These are phyloP conservation scores for Pseudocercospora fuligena DNA, from an alignment of 2,329 filamentous ascomycete species.

Conservation along the genomic window DNA sequence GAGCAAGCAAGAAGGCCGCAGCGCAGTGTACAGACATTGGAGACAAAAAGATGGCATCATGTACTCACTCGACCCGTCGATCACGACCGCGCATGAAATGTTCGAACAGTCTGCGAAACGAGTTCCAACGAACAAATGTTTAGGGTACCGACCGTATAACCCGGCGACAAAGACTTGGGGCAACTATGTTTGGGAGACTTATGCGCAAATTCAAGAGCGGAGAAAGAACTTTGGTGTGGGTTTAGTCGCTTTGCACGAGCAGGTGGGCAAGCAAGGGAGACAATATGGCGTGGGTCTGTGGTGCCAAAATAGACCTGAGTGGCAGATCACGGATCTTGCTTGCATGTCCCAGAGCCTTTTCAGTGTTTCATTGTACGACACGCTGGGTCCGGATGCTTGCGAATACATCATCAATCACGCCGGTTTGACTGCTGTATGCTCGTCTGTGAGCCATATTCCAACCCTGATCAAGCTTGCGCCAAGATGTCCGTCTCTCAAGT, in stretches of 20 bases:
- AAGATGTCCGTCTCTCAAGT: slow-evolving; percentile 78
- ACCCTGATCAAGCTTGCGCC: slow-evolving; percentile 78
- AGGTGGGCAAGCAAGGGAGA: slow-evolving; percentile 67
- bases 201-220: slow-evolving; percentile 76
- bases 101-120: slow-evolving; percentile 56
- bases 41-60: slow-evolving; percentile 74
- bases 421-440: slow-evolving; percentile 73
- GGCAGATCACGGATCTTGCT: slow-evolving; percentile 87
- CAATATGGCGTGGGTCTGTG: slow-evolving; percentile 81
- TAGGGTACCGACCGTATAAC: slow-evolving; percentile 83
- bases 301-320: slow-evolving; percentile 87
- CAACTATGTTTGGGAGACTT: slow-evolving; percentile 82
- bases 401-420: slow-evolving; percentile 97
- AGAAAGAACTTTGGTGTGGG: slow-evolving; percentile 85
- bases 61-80: slow-evolving; percentile 69
- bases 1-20: slow-evolving; percentile 73
- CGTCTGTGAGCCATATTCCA: slow-evolving; percentile 80
- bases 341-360: slow-evolving; percentile 85
- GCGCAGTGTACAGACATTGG: slow-evolving; percentile 82
- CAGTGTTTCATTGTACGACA: slow-evolving; percentile 95
- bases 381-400: slow-evolving; percentile 84
- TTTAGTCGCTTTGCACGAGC: slow-evolving; percentile 78
- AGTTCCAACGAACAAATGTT: slow-evolving; percentile 70
- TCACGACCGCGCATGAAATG: slow-evolving; percentile 42
- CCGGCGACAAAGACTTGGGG: slow-evolving; percentile 72